These are phyloP conservation scores for Sporisorium graminicola DNA, from an alignment of 1,284 basidiomycete genomes.

Conservation along the genomic window DNA sequence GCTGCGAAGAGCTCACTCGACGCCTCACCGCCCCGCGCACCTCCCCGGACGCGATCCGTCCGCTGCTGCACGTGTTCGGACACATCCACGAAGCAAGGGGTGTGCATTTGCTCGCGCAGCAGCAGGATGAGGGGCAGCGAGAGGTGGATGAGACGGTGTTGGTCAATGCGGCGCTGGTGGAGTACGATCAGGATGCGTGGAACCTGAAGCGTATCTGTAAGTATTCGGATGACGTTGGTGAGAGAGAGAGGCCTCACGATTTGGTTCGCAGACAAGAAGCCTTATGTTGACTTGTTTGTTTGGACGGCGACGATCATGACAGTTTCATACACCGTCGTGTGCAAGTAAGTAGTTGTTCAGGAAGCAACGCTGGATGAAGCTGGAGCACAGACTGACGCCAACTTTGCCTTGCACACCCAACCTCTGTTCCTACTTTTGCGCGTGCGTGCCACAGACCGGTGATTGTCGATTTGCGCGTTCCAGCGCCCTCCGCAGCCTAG, in stretches of 20 bases:
- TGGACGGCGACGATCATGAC: not conserved
- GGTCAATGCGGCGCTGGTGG: slow-evolving; percentile 53
- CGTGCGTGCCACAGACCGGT: slow-evolving; percentile 17
- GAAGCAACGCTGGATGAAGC: not conserved
- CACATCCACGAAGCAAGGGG: slow-evolving; percentile 55
- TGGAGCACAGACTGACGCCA: slow-evolving; percentile 5
- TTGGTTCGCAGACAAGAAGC: not conserved
- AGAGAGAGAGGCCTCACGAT: not conserved
- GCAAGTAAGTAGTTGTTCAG: slow-evolving; percentile 20
- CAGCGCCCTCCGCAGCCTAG: slow-evolving; percentile 1
- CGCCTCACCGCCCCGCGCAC: slow-evolving; percentile 4
- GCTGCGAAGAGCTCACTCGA: slow-evolving; percentile 48
- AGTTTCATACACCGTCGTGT: slow-evolving; percentile 39
- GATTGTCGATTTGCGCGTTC: slow-evolving; percentile 35
- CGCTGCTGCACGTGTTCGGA: slow-evolving; percentile 44
- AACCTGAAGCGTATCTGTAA: slow-evolving; percentile 16
- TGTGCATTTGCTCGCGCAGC: slow-evolving; percentile 14
- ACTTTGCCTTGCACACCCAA: not conserved
- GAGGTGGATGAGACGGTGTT: slow-evolving; percentile 31
- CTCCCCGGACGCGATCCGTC: slow-evolving; percentile 18
- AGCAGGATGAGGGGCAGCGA: not conserved
- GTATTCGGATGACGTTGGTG: not conserved
- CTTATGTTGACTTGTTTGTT: not conserved
- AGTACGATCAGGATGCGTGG: slow-evolving; percentile 42
- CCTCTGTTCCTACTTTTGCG: not conserved